phyloP scores from a whole-genome alignment of 306 rosid species.

The Cotoneaster glaucophyllus region DNA sequence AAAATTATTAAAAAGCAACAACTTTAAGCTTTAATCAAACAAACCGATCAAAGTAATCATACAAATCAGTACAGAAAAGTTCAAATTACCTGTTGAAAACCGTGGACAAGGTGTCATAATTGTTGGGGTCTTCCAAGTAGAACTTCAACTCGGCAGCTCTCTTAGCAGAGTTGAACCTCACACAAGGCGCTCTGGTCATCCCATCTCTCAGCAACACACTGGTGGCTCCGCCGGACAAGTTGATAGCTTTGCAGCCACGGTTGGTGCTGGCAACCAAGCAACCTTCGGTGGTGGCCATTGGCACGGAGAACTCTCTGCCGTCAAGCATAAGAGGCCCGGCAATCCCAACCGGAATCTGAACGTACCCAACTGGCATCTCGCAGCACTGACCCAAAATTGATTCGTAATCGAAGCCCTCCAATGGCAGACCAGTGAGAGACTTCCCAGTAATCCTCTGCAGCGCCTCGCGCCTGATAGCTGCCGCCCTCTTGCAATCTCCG shows the following conservation, averaged over 20 bases:
- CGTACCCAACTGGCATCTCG: conserved; percentile 82
- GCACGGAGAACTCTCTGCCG: conserved; percentile 61
- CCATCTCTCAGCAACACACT: conserved; percentile 58
- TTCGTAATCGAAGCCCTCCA: conserved; percentile 67
- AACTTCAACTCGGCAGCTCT: conserved; percentile 75
- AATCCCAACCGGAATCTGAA: conserved; percentile 86
- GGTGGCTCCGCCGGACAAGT: conserved; percentile 69
- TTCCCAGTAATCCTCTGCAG: conserved; percentile 48
- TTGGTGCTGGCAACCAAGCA: conserved; percentile 80
- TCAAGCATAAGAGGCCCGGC: conserved; percentile 77
- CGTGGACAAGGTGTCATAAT: conserved; percentile 51
- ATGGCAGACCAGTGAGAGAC: conserved; percentile 53
- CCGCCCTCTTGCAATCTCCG: conserved; percentile 60
- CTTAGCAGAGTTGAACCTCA: conserved; percentile 53
- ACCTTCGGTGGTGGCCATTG: conserved; percentile 96
- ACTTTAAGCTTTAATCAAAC: background rate
- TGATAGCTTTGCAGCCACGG: conserved; percentile 84
- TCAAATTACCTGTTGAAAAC: conserved; percentile 57
- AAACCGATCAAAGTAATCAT: background rate
- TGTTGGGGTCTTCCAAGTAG: conserved; percentile 56
- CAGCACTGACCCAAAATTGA: conserved; percentile 90
- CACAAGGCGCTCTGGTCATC: conserved; percentile 90
- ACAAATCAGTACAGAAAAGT: background rate
- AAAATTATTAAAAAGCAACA: background rate
- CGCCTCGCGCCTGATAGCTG: conserved; percentile 54